Evolutionary conservation across 805 yeast species (phyloP).

Genomic region (Saturnispora sanitii): DNA sequence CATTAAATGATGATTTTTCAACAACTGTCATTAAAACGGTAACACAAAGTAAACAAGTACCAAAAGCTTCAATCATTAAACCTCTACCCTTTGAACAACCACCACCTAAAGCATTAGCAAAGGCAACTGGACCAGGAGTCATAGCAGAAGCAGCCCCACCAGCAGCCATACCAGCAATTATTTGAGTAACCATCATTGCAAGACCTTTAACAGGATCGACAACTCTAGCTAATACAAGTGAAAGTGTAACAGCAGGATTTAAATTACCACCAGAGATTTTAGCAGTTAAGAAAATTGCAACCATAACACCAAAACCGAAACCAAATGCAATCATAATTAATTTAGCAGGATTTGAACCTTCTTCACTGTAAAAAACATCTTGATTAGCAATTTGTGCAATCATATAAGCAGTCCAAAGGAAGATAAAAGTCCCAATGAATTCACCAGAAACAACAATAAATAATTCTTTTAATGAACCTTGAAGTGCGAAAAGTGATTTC

Average conservation of each 20-base stretch:
- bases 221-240: slow-evolving; percentile 64
- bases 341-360: slow-evolving; percentile 46
- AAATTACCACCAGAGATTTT: slow-evolving; percentile 83
- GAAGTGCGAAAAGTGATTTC: slow-evolving; percentile 26
- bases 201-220: slow-evolving; percentile 63
- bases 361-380: slow-evolving; percentile 24
- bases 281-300: slow-evolving; percentile 56
- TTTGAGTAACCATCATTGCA: slow-evolving; percentile 56
- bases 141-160: slow-evolving; percentile 81
- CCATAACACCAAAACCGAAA: slow-evolving; percentile 78
- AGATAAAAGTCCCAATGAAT: slow-evolving; percentile 77
- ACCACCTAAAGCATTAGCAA: slow-evolving; percentile 63
- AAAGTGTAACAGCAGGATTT: slow-evolving; percentile 79
- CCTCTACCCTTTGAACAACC: slow-evolving; percentile 69
- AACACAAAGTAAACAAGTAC: slow-evolving; percentile 60
- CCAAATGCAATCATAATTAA: slow-evolving; percentile 76
- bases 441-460: slow-evolving; percentile 66
- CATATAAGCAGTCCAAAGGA: slow-evolving; percentile 70
- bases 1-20: slow-evolving; percentile 67
- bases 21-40: slow-evolving; percentile 79
- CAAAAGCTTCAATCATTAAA: slow-evolving; percentile 72
- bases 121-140: slow-evolving; percentile 72
- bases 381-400: slow-evolving; percentile 74
- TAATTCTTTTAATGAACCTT: slow-evolving; percentile 41
- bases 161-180: slow-evolving; percentile 84